A percentile compares a stretch with the other conserved stretches of the same genome.
These are phyloP conservation scores for Neonectria sp. DNA, from an alignment of 2,329 filamentous ascomycete genomes.

Conservation along the genomic window DNA sequence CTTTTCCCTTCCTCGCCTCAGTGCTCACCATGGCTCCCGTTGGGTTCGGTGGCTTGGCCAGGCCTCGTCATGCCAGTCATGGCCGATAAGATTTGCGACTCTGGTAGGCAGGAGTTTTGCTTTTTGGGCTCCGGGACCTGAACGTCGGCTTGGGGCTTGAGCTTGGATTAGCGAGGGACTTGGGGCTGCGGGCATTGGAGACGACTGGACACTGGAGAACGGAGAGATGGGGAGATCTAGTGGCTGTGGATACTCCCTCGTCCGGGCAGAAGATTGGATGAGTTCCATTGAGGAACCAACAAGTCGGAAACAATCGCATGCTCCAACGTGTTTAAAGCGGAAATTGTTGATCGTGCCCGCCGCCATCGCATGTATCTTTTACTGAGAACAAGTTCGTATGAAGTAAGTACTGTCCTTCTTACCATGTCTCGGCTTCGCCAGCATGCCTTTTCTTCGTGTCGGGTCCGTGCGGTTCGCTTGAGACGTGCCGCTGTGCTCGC, in stretches of 20 bases:
- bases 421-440: slow-evolving; percentile 5
- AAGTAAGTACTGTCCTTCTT: background rate
- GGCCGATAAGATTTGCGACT: slow-evolving; percentile 43
- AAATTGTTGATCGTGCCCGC: slow-evolving; percentile 31
- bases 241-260: slow-evolving; percentile 17
- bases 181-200: slow-evolving; percentile 3
- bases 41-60: slow-evolving; percentile 44
- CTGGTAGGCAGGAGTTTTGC: slow-evolving; percentile 32
- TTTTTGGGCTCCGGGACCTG: slow-evolving; percentile 28
- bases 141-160: slow-evolving; percentile 5
- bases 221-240: slow-evolving; percentile 23
- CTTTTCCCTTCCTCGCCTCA: slow-evolving; percentile 34
- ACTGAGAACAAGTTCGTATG: background rate
- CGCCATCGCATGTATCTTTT: background rate
- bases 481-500: slow-evolving; percentile 32
- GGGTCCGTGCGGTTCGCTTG: slow-evolving; percentile 1
- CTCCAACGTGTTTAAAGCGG: slow-evolving; percentile 34
- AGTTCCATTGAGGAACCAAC: slow-evolving; percentile 34
- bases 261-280: slow-evolving; percentile 19
- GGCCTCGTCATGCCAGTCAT: slow-evolving; percentile 30
- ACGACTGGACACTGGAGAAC: background rate
- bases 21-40: slow-evolving; percentile 32
- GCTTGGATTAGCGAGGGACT: slow-evolving; percentile 5
- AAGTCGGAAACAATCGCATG: slow-evolving; percentile 25
- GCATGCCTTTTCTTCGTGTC: background rate